phyloP scores from a whole-genome alignment of 106 monocot species.

The Narthecium ossifragum region DNA sequence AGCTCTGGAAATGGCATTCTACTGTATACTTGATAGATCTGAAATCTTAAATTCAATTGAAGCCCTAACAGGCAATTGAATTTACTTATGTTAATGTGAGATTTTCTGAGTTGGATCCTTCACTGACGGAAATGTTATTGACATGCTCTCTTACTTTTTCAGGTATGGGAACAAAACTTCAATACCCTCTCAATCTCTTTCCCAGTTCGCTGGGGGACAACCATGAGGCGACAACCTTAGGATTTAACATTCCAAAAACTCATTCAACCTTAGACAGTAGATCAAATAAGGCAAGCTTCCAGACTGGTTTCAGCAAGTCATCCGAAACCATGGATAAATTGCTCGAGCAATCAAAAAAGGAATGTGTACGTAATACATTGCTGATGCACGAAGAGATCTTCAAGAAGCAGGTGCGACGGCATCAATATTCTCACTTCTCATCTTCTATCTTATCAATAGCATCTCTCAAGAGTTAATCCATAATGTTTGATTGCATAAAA shows the following conservation, averaged over 20 bases:
- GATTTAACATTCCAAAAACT: background rate
- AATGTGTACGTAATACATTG: slow-evolving; percentile 1
- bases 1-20: too few relatives aligned
- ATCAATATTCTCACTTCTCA: background rate
- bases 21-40: too few relatives aligned
- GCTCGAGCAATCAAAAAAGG: slow-evolving; percentile 1
- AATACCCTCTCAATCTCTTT: background rate
- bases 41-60: too few relatives aligned
- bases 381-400: slow-evolving; percentile 18
- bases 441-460: background rate
- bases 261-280: background rate
- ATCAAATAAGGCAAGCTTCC: background rate
- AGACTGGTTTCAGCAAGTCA: background rate
- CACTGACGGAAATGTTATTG: too few relatives aligned
- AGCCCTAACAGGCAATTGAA: too few relatives aligned
- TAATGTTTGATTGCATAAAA: too few relatives aligned
- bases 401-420: slow-evolving; percentile 43
- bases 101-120: too few relatives aligned
- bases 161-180: slow-evolving; percentile 14
- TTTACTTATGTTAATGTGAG: too few relatives aligned
- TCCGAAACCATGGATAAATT: slow-evolving; percentile 5
- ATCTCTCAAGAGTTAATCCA: too few relatives aligned
- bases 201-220: slow-evolving; percentile 1
- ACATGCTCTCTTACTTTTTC: slow-evolving; percentile 1
- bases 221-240: background rate